These are phyloP conservation scores for Rhodotorula toruloides DNA, from an alignment of 768 basidiomycete species.

Conservation along the genomic window DNA sequence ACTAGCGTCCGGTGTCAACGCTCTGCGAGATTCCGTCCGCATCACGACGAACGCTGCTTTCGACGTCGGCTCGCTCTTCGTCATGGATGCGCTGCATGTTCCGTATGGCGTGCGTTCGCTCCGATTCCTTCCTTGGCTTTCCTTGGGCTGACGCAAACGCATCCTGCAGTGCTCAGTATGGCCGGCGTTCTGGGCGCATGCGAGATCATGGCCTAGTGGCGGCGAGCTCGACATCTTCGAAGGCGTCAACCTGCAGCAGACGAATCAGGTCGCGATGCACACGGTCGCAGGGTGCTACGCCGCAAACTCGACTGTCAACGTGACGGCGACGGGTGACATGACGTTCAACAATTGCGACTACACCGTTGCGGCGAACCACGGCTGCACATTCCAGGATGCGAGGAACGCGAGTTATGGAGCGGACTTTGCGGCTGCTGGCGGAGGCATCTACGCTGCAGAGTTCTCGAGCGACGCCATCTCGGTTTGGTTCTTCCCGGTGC, in stretches of 20 bases:
- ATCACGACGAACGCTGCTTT: conserved; percentile 37
- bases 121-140: not conserved
- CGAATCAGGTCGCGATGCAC: conserved; percentile 70
- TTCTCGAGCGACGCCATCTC: conserved; percentile 50
- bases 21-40: conserved; percentile 40
- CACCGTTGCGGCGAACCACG: conserved; percentile 21
- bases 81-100: conserved; percentile 44
- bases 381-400: conserved; percentile 23
- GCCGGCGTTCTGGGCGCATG: conserved; percentile 36
- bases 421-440: conserved; percentile 50
- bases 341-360: conserved; percentile 20
- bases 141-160: not conserved
- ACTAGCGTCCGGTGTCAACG: conserved; percentile 35
- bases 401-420: conserved; percentile 48
- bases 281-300: conserved; percentile 51
- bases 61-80: conserved; percentile 36
- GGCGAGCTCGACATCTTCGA: conserved; percentile 74
- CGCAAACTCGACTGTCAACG: not conserved
- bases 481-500: conserved; percentile 59
- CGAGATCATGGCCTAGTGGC: conserved; percentile 30
- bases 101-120: conserved; percentile 52
- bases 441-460: conserved; percentile 53
- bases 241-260: conserved; percentile 63
- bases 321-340: conserved; percentile 39
- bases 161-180: conserved; percentile 45